Percentiles rank a stretch among this genome's conserved stretches.
Evolutionary conservation across 768 basidiomycete genomes (phyloP).

Genomic region (Pisolithus sp.): DNA sequence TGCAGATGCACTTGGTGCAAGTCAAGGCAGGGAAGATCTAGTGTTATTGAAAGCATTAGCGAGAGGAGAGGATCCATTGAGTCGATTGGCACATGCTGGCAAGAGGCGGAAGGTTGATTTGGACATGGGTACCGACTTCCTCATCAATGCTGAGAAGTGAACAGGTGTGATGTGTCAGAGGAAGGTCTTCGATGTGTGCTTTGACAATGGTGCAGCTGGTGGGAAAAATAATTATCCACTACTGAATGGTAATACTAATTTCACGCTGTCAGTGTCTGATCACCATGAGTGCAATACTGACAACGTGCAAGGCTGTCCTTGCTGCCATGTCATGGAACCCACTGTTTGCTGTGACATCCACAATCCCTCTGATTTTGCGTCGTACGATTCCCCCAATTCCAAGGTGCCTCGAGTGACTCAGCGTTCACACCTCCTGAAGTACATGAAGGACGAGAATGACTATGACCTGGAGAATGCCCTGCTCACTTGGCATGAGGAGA

Average conservation of each 20-base stretch:
- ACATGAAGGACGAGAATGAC: not conserved
- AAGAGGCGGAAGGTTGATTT: slow-evolving; percentile 5
- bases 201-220: slow-evolving; percentile 17
- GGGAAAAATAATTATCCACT: not conserved
- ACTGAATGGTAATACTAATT: not conserved
- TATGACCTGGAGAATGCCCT: not conserved
- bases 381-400: not conserved
- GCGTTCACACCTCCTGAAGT: not conserved
- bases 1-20: no score
- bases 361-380: slow-evolving; percentile 6
- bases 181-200: slow-evolving; percentile 13
- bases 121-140: slow-evolving; percentile 17
- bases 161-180: slow-evolving; percentile 8
- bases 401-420: not conserved
- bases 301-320: slow-evolving; percentile 6
- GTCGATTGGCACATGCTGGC: not conserved
- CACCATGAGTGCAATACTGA: slow-evolving; percentile 1
- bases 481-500: slow-evolving; percentile 8
- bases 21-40: not conserved
- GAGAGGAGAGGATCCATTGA: not conserved
- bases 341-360: slow-evolving; percentile 22
- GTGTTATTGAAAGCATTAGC: no score
- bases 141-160: slow-evolving; percentile 21
- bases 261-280: slow-evolving; percentile 4
- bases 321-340: slow-evolving; percentile 8